A percentile compares a stretch with the other conserved stretches of the same genome.
These are phyloP conservation scores for Suillus variegatus DNA, from an alignment of 768 basidiomycete species.

Conservation along the genomic window DNA sequence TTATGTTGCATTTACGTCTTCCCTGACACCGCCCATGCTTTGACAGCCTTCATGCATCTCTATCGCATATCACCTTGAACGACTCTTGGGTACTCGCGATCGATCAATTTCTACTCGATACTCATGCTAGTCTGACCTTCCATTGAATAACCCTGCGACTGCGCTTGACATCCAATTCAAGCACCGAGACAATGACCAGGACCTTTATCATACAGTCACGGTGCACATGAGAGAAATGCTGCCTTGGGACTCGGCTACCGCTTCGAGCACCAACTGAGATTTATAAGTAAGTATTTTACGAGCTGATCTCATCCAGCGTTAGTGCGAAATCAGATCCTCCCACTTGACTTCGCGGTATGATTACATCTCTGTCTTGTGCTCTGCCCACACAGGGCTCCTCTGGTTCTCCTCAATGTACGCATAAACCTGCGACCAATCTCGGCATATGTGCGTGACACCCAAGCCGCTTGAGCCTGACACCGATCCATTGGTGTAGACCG, in stretches of 20 bases:
- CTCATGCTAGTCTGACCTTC: background rate
- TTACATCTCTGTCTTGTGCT: background rate
- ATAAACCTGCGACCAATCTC: conserved; percentile 30
- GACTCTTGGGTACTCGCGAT: background rate
- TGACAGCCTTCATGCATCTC: background rate
- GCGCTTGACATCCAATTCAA: background rate
- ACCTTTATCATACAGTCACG: background rate
- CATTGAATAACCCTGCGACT: background rate
- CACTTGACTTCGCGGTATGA: background rate
- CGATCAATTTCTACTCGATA: background rate
- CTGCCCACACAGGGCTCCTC: background rate
- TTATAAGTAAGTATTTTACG: background rate
- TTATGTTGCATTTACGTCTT: background rate
- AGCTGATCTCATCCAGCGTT: background rate
- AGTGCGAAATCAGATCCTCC: background rate
- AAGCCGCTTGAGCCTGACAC: conserved; percentile 23
- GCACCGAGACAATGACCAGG: background rate
- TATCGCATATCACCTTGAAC: background rate
- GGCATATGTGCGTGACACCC: conserved; percentile 29
- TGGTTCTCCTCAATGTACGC: conserved; percentile 26
- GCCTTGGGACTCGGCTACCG: background rate
- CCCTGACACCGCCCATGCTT: background rate
- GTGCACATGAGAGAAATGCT: background rate
- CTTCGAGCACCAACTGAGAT: background rate
- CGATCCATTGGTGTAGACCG: conserved; percentile 21